Evolutionary conservation across 2,329 filamentous ascomycete species (phyloP), one percentile per base, ranked within the genome.

Genomic region (Tolypocladium sp.): DNA sequence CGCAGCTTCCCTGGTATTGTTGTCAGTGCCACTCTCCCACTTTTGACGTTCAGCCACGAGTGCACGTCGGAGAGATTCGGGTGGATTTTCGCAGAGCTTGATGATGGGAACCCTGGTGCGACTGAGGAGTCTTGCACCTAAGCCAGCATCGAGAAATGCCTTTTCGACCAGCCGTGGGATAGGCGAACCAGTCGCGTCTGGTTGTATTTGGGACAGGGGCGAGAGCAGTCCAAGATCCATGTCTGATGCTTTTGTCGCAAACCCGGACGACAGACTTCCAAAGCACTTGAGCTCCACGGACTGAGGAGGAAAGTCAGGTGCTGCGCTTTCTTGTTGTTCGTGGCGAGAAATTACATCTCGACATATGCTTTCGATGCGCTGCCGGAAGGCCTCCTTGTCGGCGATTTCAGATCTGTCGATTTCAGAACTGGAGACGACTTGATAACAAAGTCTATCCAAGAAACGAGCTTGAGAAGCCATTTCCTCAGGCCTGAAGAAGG

Each of bases 161-260:
- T 87, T 89, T 68, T 95, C 91, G 2, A 96, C 73, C 8, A 92
- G 69, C 30, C 90, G 82, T 2, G 91, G 91, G 58, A 94, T 86
- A 1, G 81, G 77, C 6, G 84, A 87, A 38, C 80, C 80, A 20
- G 79, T 70, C 17, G 77, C 76, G 61, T 84, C 80, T 3, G 81
- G 78, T 57, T 81, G 76, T 52, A 80, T 74, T 25, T 72, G 69
- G 2, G 88, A 87, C 55, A 80, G 73, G 4, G 83, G 83, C 1
- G 89, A 88, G 6, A 94, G 77, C 40, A 96, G 81, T 10, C 88
- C 89, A 37, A 96, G 82, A 71, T 97, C 92, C 88, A 96, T 91
- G 67, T 96, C 92, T 1, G 92, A 93, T n/a, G 86, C 85, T 66
- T 89, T 89, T 13, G 90, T 91, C 4, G 90, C 92, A 73, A 96